phyloP scores from a whole-genome alignment of 2,329 filamentous ascomycete genomes.

The Penicillium sp. region DNA sequence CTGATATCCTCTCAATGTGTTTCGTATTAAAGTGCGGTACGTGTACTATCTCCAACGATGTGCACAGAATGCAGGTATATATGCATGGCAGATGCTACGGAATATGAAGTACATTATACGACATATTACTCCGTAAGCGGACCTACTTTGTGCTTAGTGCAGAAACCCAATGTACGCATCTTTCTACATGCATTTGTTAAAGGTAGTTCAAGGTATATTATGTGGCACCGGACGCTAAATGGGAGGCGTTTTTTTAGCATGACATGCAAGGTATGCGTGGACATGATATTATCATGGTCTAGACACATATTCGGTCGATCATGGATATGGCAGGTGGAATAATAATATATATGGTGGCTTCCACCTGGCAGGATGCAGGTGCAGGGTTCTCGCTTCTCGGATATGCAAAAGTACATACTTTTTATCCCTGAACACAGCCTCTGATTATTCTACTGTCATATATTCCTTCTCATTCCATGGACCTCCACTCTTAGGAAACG shows the following conservation, averaged over 20 bases:
- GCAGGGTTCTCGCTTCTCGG: conserved; percentile 5
- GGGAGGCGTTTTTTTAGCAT: background rate
- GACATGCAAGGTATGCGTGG: background rate
- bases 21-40: background rate
- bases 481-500: no score
- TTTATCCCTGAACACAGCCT: background rate
- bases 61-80: background rate
- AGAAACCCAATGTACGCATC: background rate
- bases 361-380: conserved; percentile 1
- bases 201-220: background rate
- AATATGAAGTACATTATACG: background rate
- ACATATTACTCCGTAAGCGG: background rate
- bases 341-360: background rate
- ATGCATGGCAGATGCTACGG: background rate
- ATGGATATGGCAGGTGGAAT: background rate
- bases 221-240: background rate
- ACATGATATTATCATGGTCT: background rate
- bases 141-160: background rate
- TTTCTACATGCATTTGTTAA: background rate
- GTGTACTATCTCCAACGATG: background rate
- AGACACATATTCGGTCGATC: background rate
- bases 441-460: background rate
- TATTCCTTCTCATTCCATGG: background rate
- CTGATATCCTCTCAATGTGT: background rate
- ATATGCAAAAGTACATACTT: background rate